Evolutionary conservation across 164 flowering plant genomes (phyloP), one percentile per base, ranked within the genome.

Genomic region (Berberis vulgaris): DNA sequence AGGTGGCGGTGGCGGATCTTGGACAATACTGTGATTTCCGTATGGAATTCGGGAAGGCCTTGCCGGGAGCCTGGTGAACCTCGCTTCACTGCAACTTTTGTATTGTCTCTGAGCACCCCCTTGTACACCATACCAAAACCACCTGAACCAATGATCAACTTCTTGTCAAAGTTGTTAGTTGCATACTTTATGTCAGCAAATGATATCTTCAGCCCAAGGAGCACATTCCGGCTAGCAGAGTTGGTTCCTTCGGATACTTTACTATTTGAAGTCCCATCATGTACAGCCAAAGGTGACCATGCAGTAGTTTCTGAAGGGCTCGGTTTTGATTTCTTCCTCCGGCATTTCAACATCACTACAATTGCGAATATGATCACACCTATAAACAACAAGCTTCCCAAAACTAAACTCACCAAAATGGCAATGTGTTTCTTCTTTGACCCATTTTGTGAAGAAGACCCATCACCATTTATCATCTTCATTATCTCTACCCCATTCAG

Each of bases 401-500:
- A 65, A 56, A 74, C 43, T 13, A 80, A 70, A 62, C 77, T 80
- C 65, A 85, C 67, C 59, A 82, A 1, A 65, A 87, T 44, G 77
- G 75, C 73, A 1, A 61, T 59, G 26, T 45, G 63, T 45, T 58
- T 73, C 67, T 73, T 78, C 77, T 70, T 72, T n/a, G 69, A 54
- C 41, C 40, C 69, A 13, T 9, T 56, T 7, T 60, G 55, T 4
- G 66, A 49, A 47, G 6, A 44, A 2, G 57, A 49, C 7, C 56
- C 71, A 55, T 11, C 69, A 60, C 64, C 49, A 54, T 73, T 70
- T 43, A 73, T 72, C 64, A 91, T 77, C 69, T 69, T 83, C 96
- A 91, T 81, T 62, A 91, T 84, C 84, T 91, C 97, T 8, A 85
- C 83, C 39, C 97, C 97, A 69, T 91, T 91, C 67, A 88, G 69